Evolutionary conservation across 1,139 yeast genomes (phyloP).

Genomic region (Saccharomyces uvarum): DNA sequence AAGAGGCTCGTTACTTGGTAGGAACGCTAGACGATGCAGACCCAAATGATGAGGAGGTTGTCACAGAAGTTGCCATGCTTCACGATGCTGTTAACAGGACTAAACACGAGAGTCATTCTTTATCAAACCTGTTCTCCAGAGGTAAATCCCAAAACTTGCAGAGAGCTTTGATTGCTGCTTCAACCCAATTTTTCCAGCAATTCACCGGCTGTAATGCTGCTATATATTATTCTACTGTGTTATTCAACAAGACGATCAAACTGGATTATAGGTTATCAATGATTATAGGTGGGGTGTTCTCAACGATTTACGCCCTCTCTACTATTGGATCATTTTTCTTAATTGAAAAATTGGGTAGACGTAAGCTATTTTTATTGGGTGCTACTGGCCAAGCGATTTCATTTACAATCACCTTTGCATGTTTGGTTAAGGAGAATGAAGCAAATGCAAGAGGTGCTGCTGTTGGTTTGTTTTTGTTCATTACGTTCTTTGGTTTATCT

Average conservation of each 20-base stretch:
- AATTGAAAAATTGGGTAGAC: slow-evolving; percentile 63
- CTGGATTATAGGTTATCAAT: slow-evolving; percentile 45
- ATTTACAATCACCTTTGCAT: slow-evolving; percentile 37
- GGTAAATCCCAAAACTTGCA: slow-evolving; percentile 41
- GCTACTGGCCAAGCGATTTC: slow-evolving; percentile 37
- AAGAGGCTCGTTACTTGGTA: slow-evolving; percentile 39
- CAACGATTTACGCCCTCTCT: slow-evolving; percentile 53
- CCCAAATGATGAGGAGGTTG: slow-evolving; percentile 40
- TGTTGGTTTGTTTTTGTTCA: slow-evolving; percentile 41
- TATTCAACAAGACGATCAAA: slow-evolving; percentile 49
- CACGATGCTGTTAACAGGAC: slow-evolving; percentile 34
- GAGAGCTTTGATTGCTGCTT: slow-evolving; percentile 48
- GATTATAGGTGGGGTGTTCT: slow-evolving; percentile 57
- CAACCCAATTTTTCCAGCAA: slow-evolving; percentile 49
- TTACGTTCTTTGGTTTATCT: slow-evolving; percentile 36
- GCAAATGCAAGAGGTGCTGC: slow-evolving; percentile 40
- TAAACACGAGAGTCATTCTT: slow-evolving; percentile 17
- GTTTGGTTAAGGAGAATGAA: slow-evolving; percentile 32
- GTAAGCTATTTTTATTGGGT: slow-evolving; percentile 39
- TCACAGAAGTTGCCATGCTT: slow-evolving; percentile 38
- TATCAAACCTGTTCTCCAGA: slow-evolving; percentile 46
- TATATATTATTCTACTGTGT: slow-evolving; percentile 58
- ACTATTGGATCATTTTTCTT: slow-evolving; percentile 58
- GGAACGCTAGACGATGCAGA: slow-evolving; percentile 21
- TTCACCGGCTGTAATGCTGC: slow-evolving; percentile 63